Evolutionary conservation across 1,284 basidiomycete species (phyloP).

Genomic region (Trichosporon sp.): DNA sequence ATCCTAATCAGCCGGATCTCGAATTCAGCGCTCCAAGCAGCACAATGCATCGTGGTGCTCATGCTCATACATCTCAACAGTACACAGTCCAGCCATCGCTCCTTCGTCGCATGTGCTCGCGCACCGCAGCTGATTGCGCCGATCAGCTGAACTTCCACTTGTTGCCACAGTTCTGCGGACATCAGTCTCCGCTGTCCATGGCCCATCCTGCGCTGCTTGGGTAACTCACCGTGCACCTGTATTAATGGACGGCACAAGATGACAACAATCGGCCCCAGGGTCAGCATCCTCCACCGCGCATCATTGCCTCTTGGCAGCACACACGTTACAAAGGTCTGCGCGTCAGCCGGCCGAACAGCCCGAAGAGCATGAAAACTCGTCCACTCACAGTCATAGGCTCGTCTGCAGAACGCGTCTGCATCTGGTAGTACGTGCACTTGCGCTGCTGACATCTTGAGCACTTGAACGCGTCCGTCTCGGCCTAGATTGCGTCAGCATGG

Average conservation of each 20-base stretch:
- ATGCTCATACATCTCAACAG: not conserved
- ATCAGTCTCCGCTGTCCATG: not conserved
- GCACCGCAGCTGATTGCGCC: not conserved
- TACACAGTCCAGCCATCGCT: not conserved
- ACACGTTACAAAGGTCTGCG: constrained; percentile 61
- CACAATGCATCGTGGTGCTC: not conserved
- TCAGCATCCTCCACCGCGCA: constrained; percentile 10
- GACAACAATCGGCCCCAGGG: constrained; percentile 5
- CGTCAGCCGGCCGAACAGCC: constrained; percentile 7
- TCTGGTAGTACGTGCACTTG: constrained; percentile 88
- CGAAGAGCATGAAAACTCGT: not conserved
- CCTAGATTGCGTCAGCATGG: constrained; percentile 47
- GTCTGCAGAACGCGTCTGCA: constrained; percentile 89
- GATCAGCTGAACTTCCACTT: constrained; percentile 49
- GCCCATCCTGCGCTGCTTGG: not conserved
- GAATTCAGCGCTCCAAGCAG: not conserved
- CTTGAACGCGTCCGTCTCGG: constrained; percentile 98
- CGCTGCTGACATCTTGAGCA: constrained; percentile 88
- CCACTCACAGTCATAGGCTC: constrained; percentile 87
- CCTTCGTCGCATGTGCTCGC: not conserved
- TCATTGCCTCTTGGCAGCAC: constrained; percentile 30
- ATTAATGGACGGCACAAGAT: not conserved
- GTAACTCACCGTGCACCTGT: constrained; percentile 37
- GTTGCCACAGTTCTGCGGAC: constrained; percentile 39
- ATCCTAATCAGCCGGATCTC: constrained; percentile 7